Percentiles rank a stretch among this genome's conserved stretches.
Evolutionary conservation across 768 basidiomycete species (phyloP).

Genomic region (Gloeophyllum trabeum): DNA sequence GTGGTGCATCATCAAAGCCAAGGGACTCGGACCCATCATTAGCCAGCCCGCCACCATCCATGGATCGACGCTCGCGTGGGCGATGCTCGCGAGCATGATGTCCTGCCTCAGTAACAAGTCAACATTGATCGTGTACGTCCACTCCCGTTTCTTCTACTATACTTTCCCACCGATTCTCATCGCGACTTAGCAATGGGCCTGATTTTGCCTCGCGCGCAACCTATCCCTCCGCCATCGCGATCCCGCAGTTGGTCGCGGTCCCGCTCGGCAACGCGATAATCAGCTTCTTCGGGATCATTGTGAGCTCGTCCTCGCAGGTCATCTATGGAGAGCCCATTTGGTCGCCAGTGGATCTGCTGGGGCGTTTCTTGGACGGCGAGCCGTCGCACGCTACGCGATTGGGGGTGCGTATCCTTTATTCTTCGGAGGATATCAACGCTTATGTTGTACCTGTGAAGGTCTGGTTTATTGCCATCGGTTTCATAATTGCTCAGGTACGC

Average conservation of each 20-base stretch:
- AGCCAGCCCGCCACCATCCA: constrained; percentile 48
- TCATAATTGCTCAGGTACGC: constrained; percentile 59
- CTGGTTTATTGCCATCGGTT: constrained; percentile 70
- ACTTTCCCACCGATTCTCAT: constrained; percentile 4
- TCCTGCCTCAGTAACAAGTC: constrained; percentile 74
- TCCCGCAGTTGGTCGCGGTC: constrained; percentile 59
- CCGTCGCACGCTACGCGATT: constrained; percentile 59
- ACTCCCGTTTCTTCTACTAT: constrained; percentile 3
- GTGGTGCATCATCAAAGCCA: constrained; percentile 69
- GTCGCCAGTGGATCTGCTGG: constrained; percentile 66
- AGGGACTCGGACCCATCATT: constrained; percentile 68
- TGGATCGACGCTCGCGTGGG: constrained; percentile 65
- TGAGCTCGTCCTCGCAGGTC: constrained; percentile 63
- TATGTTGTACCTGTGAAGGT: constrained; percentile 25
- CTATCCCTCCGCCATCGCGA: constrained; percentile 43
- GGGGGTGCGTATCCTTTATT: constrained; percentile 27
- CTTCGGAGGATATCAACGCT: constrained; percentile 4
- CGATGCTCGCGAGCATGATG: constrained; percentile 63
- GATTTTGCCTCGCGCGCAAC: constrained; percentile 61
- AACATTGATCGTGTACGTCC: constrained; percentile 52
- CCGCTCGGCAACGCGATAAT: constrained; percentile 66
- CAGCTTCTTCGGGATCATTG: constrained; percentile 73
- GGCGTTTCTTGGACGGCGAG: constrained; percentile 50
- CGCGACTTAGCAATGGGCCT: constrained; percentile 44
- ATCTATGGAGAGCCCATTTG: constrained; percentile 74